Evolutionary conservation across 441 rosid species (phyloP), one percentile per base, ranked within the genome.

Genomic region (Theobroma grandiflorum): DNA sequence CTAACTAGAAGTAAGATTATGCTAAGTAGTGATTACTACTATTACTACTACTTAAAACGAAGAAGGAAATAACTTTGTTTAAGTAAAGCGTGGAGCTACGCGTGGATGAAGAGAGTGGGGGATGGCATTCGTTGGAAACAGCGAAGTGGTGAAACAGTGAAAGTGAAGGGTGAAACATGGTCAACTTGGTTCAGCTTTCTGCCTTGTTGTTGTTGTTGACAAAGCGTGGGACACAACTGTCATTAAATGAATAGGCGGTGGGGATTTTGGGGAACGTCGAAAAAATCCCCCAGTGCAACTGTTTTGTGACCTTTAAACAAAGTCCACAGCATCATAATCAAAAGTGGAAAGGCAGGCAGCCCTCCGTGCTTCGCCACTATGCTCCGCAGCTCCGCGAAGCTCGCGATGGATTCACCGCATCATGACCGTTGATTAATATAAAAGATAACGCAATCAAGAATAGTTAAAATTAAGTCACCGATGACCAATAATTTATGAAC

Each of bases 211-310:
- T 15, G 57, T 52, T 16, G 16, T 16, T 52, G 16, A 64, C 73
- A 33, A 15, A 42, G 66, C 12, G 45, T 1, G 45, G 85, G 89
- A 87, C 50, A 16, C 61, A 62, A 8, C 15, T 77, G 87, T 81
- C 72, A 79, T 65, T 73, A 74, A 59, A 3, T 0, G 0, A 40
- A 74, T 76, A 61, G 9, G 33, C 2, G 1, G n/a, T 6, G 59
- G 85, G 47, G 72, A 78, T 52, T 50, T 72, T 79, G 4, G 43
- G 85, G 72, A 87, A 66, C 55, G 11, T 43, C 8, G 52, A 55
- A 20, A 8, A 69, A 8, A 49, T 63, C 61, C 78, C 12, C 70
- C 81, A 67, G 77, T 65, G 15, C 61, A 53, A 63, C 74, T 40
- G 57, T 67, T 68, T 40, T 8, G 47, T 47, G 22, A 9, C 59